Percentiles rank a stretch among this genome's conserved stretches.
Conservation (phyloP, 2,329 filamentous ascomycete species). For the Alternaria arborescens region DNA sequence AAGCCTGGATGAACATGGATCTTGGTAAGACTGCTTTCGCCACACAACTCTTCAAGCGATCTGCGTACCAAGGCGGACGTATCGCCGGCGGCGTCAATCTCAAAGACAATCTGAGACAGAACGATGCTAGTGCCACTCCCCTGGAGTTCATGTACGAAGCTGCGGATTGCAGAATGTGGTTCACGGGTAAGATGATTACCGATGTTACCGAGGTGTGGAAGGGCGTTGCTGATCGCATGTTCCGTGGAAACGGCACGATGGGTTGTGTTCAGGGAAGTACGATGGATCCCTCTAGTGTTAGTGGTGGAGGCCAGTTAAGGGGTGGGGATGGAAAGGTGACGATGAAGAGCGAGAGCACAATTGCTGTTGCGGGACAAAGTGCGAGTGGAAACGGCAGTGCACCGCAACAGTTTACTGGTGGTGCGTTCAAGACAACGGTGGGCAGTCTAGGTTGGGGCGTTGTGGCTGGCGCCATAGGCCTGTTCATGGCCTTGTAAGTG, state of each 20-base stretch:
- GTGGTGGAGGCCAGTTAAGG: conserved; percentile 43
- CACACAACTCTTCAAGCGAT: conserved; percentile 44
- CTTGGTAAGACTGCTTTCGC: conserved; percentile 46
- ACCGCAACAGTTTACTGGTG: conserved; percentile 11
- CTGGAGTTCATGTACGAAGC: conserved; percentile 55
- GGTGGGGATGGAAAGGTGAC: conserved; percentile 32
- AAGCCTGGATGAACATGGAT: conserved; percentile 38
- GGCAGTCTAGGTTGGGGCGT: neutral
- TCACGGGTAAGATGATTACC: conserved; percentile 47
- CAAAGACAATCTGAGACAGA: conserved; percentile 49
- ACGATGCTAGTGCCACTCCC: conserved; percentile 49
- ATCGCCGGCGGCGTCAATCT: conserved; percentile 48
- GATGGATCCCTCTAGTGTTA: conserved; percentile 38
- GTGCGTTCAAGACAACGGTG: neutral
- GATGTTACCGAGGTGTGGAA: conserved; percentile 52
- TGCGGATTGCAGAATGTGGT: conserved; percentile 53
- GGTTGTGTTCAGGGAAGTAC: conserved; percentile 44
- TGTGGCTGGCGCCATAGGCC: neutral
- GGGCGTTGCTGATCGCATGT: conserved; percentile 49
- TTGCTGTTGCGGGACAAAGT: conserved; percentile 6
- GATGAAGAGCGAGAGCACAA: conserved; percentile 9
- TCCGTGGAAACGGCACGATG: conserved; percentile 33
- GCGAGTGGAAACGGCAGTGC: neutral
- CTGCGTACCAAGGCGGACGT: conserved; percentile 33
- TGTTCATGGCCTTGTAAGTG: neutral